Evolutionary conservation across 73 alveolate genomes (phyloP), one percentile per base, ranked within the genome.

Genomic region (Paramecium caudatum): DNA sequence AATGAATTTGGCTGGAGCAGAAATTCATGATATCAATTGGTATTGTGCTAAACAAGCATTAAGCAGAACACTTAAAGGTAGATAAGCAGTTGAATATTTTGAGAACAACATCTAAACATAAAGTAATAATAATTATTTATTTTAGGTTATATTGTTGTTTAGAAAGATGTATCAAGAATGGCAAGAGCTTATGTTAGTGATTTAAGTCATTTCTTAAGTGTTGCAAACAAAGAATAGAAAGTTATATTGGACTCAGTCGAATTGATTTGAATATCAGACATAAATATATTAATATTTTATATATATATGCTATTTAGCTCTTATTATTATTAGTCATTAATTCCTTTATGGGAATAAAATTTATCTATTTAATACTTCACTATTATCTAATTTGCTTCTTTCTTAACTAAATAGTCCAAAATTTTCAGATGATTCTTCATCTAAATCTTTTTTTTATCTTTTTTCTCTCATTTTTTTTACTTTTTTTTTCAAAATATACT

Each of bases 181-280:
- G 93, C 93, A 47, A 86, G 65, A 81, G 93, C 93, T 12, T 86
- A 86, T 78, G 93, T 86, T 48, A 70, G 84, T 65, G 93, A 86
- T 86, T 62, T 86, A 36, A 62, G 93, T 62, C 62, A 47, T 36
- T 86, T 62, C 48, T 43, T 86, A 16, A 78, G 47, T 43, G 87
- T 46, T 0, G 93, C 93, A 47, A 86, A 86, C 55, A 86, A 86
- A 78, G 93, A 86, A 86, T 41, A 70, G 9, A 78, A 62, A 37
- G 69, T 49, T 33, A 86, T 86, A 21, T 78, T 86, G 32, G 82
- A 70, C 45, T 62, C 82, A 78, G 46, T 19, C 30, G 93, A 86
- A 27, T 86, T 86, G 68, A 55, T 86, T 45, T 86, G 93, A 86
- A 37, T 25, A 25, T 36, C 34, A 63, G 49, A 25, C 47, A 65